phyloP scores from a whole-genome alignment of 2,329 filamentous ascomycete genomes.

The Venturiaceae sp. region DNA sequence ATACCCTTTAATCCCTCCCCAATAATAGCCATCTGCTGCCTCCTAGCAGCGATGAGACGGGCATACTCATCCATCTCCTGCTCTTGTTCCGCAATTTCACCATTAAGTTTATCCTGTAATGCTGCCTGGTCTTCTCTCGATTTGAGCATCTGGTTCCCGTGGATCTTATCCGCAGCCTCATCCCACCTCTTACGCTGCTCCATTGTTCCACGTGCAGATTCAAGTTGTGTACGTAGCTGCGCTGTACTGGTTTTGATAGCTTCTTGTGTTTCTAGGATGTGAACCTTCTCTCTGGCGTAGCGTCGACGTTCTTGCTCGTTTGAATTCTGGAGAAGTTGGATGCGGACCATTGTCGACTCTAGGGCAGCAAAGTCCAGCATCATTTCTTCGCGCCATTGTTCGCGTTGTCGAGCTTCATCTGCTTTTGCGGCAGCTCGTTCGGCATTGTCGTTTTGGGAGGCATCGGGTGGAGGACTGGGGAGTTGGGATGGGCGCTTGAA shows the following conservation, averaged over 20 bases:
- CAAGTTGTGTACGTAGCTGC: constrained; percentile 63
- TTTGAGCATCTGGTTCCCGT: constrained; percentile 66
- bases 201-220: constrained; percentile 64
- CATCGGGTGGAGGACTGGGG: constrained; percentile 54
- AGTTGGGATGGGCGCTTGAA: constrained; percentile 44
- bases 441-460: constrained; percentile 34
- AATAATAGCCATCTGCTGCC: constrained; percentile 80
- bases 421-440: constrained; percentile 34
- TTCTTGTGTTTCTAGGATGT: constrained; percentile 70
- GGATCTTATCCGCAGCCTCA: constrained; percentile 78
- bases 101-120: constrained; percentile 71
- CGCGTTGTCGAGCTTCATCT: constrained; percentile 44
- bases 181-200: constrained; percentile 79
- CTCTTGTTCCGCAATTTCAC: constrained; percentile 81
- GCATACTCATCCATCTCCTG: constrained; percentile 74
- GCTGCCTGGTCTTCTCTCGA: constrained; percentile 74
- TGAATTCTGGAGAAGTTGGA: constrained; percentile 76
- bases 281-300: constrained; percentile 70
- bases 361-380: constrained; percentile 83
- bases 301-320: constrained; percentile 76
- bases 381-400: constrained; percentile 72
- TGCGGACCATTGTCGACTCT: constrained; percentile 74
- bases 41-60: constrained; percentile 72
- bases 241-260: constrained; percentile 66
- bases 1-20: constrained; percentile 65